phyloP scores from a whole-genome alignment of 257 asterid genomes.

The Sherardia arvensis region DNA sequence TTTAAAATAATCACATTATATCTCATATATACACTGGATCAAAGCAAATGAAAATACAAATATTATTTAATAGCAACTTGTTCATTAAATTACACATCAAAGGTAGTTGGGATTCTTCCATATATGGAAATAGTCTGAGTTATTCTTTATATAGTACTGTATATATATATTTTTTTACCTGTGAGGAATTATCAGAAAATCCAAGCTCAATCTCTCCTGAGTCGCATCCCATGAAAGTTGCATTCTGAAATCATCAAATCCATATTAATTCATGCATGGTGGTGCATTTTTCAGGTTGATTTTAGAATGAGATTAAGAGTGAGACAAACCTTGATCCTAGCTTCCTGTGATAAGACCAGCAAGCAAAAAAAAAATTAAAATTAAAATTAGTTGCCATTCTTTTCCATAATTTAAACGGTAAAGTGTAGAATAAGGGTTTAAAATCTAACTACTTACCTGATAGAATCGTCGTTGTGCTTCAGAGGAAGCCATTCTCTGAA shows the following conservation, averaged over 20 bases:
- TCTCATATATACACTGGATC: not conserved
- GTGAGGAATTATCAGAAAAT: constrained; percentile 29
- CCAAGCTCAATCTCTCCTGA: constrained; percentile 82
- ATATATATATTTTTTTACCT: constrained; percentile 28
- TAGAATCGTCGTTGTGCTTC: constrained; percentile 56
- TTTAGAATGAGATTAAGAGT: not conserved
- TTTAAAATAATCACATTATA: not conserved
- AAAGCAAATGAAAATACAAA: not conserved
- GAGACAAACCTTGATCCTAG: constrained; percentile 64
- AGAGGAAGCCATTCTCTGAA: constrained; percentile 31
- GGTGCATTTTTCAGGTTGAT: not conserved
- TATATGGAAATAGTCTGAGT: not conserved
- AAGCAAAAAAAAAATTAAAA: not conserved
- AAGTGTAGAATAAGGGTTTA: not conserved
- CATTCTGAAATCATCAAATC: constrained; percentile 26
- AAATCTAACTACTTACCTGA: constrained; percentile 26
- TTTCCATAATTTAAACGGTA: not conserved
- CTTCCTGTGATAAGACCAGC: constrained; percentile 42
- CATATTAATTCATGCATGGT: not conserved
- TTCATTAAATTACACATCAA: not conserved
- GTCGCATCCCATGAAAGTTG: constrained; percentile 62
- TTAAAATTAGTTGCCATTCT: not conserved
- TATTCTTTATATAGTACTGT: not conserved
- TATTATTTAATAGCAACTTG: not conserved
- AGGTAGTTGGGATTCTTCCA: constrained; percentile 5